A percentile compares a stretch with the other conserved stretches of the same genome.
These are phyloP conservation scores for Botrytis fragariae DNA, from an alignment of 2,329 filamentous ascomycete genomes.

Conservation along the genomic window DNA sequence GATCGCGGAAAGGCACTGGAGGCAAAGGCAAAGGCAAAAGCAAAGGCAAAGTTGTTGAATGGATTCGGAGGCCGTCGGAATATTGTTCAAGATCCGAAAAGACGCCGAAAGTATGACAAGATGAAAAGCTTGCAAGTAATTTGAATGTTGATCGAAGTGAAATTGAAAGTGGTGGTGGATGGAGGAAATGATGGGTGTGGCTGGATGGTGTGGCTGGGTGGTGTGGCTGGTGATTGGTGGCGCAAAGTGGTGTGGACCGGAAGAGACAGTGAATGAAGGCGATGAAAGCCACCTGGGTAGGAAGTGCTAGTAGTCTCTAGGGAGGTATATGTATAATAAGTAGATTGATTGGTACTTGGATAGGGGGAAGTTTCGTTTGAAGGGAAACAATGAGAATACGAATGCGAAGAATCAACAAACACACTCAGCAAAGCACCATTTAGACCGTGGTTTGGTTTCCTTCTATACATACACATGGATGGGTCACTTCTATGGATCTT, in stretches of 20 bases:
- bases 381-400: no score
- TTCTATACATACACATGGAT: neutral
- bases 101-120: neutral
- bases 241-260: neutral
- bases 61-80: neutral
- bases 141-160: neutral
- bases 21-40: neutral
- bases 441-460: neutral
- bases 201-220: neutral
- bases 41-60: neutral
- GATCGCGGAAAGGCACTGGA: neutral
- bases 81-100: neutral
- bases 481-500: neutral
- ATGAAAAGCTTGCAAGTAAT: neutral
- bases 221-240: neutral
- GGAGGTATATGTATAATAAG: no score
- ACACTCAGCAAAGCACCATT: neutral
- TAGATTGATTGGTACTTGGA: no score
- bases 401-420: neutral
- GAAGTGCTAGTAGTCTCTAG: no score
- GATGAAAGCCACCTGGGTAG: no score
- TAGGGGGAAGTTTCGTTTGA: no score
- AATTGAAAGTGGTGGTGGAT: neutral
- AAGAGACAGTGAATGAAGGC: neutral
- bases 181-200: neutral